Evolutionary conservation across 1,284 basidiomycete species (phyloP).

Genomic region (Ustilago esculenta): DNA sequence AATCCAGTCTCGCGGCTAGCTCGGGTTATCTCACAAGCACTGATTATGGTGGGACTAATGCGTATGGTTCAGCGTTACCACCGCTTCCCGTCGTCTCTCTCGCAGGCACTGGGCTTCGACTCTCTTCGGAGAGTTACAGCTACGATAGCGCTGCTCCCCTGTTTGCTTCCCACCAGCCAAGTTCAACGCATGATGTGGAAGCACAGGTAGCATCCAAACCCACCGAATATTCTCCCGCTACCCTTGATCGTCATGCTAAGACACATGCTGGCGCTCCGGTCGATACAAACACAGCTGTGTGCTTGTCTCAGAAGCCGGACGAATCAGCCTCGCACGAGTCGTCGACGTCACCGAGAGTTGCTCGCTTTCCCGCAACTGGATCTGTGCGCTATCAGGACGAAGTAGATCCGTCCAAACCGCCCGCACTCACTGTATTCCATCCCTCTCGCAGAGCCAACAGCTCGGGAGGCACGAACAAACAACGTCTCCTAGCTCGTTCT

Average conservation of each 20-base stretch:
- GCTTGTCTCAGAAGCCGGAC: not conserved
- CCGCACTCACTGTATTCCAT: not conserved
- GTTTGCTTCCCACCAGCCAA: not conserved
- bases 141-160: not conserved
- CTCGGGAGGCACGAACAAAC: conserved; percentile 11
- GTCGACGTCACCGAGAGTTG: not conserved
- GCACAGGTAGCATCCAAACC: conserved; percentile 1
- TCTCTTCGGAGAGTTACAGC: conserved; percentile 15
- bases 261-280: not conserved
- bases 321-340: not conserved
- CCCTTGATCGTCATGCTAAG: not conserved
- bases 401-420: not conserved
- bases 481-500: conserved; percentile 8
- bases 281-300: not conserved
- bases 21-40: conserved; percentile 21
- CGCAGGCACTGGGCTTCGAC: conserved; percentile 35
- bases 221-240: not conserved
- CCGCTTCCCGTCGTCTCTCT: conserved; percentile 34
- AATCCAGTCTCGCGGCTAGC: conserved; percentile 15
- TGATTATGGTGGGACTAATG: conserved; percentile 29
- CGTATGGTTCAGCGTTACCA: conserved; percentile 6
- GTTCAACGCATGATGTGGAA: conserved; percentile 11
- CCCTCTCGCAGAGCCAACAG: conserved; percentile 10
- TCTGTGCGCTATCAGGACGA: conserved; percentile 13
- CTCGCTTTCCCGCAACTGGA: not conserved